Evolutionary conservation across 208 protist species (phyloP).

Genomic region (Leishmania tarentolae): DNA sequence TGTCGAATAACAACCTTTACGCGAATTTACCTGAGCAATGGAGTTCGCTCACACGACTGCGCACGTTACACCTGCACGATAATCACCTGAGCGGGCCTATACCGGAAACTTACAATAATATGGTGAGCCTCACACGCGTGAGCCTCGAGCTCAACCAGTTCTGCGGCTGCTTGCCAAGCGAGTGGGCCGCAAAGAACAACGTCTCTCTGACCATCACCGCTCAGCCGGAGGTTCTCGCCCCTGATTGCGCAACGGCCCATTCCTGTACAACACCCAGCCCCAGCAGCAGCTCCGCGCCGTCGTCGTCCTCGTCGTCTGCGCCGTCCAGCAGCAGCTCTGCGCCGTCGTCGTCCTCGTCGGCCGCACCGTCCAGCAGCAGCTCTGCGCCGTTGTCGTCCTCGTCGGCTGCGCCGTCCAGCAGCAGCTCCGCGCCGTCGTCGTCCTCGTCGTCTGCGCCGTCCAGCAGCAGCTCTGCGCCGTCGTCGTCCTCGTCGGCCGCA

Average conservation of each 20-base stretch:
- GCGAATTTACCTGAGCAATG: neutral
- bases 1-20: neutral
- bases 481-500: neutral
- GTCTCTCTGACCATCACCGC: neutral
- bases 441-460: neutral
- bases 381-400: neutral
- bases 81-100: neutral
- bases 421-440: neutral
- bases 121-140: neutral
- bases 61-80: neutral
- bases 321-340: conserved; percentile 1
- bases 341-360: neutral
- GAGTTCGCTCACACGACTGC: neutral
- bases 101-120: neutral
- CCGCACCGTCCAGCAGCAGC: neutral
- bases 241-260: neutral
- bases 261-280: too few relatives aligned
- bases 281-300: conserved; percentile 1
- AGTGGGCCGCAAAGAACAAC: neutral
- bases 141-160: neutral
- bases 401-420: neutral
- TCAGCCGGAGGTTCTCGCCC: neutral
- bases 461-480: neutral
- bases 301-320: neutral
- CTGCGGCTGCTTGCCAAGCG: conserved; percentile 3